Evolutionary conservation across 495 filamentous ascomycete species (phyloP).

Genomic region (Talaromyces proteolyticus): DNA sequence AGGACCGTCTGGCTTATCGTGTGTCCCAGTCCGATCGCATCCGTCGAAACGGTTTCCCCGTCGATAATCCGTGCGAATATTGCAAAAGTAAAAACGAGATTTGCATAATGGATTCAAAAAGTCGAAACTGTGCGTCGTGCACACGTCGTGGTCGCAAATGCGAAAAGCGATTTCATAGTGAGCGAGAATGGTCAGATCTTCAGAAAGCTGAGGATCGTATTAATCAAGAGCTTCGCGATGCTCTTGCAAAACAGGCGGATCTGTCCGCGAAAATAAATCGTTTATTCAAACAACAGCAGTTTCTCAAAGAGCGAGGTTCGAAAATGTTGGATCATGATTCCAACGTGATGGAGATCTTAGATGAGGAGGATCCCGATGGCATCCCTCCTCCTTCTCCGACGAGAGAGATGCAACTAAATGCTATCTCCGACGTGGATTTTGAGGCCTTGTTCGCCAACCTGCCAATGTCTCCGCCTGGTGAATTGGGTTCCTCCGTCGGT

Average conservation of each 20-base stretch:
- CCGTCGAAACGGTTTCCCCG: background rate
- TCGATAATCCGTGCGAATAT: background rate
- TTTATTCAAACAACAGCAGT: background rate
- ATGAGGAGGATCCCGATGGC: background rate
- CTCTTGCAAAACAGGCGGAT: background rate
- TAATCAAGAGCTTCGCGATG: background rate
- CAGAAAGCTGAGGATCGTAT: background rate
- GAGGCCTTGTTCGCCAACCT: background rate
- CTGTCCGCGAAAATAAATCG: background rate
- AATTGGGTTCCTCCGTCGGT: background rate
- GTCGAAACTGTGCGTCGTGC: background rate
- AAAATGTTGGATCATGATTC: background rate
- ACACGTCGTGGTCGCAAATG: background rate
- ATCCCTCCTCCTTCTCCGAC: too few species aligned
- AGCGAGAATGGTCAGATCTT: background rate
- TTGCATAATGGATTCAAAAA: background rate
- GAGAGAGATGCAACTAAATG: background rate
- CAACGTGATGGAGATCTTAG: background rate
- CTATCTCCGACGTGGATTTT: background rate
- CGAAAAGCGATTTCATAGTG: background rate
- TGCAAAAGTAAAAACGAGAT: background rate
- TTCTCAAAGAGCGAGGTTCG: background rate
- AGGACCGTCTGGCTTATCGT: background rate
- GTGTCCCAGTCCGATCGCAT: background rate
- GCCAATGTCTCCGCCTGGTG: background rate